A percentile compares a stretch with the other conserved stretches of the same genome.
These are phyloP conservation scores for Didymella sp. DNA, from an alignment of 2,329 filamentous ascomycete species.

Conservation along the genomic window DNA sequence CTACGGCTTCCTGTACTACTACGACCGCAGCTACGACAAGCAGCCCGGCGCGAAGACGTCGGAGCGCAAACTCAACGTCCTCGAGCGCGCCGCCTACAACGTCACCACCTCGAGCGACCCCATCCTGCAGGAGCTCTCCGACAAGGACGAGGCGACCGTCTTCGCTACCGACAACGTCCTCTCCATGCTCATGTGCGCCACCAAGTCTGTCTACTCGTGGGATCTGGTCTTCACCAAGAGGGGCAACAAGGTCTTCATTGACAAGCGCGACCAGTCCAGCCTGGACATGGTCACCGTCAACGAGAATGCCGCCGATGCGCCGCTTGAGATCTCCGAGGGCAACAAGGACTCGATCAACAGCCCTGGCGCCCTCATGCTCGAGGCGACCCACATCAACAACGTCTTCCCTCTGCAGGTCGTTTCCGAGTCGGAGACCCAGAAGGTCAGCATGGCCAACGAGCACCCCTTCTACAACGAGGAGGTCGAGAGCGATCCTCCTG, in stretches of 20 bases:
- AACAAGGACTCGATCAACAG: conserved; percentile 96
- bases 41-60: conserved; percentile 81
- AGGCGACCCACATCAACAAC: conserved; percentile 99
- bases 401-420: conserved; percentile 98
- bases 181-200: conserved; percentile 98
- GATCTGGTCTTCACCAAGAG: conserved; percentile 93
- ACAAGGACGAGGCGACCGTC: conserved; percentile 94
- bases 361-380: conserved; percentile 88
- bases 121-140: conserved; percentile 93
- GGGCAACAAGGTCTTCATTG: conserved; percentile 96
- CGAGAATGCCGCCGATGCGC: conserved; percentile 95
- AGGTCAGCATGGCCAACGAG: conserved; percentile 82
- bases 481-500: conserved; percentile 91
- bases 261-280: conserved; percentile 95
- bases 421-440: conserved; percentile 76
- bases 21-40: conserved; percentile 96
- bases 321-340: conserved; percentile 87
- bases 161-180: conserved; percentile 97
- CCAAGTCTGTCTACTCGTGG: conserved; percentile 97
- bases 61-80: conserved; percentile 83
- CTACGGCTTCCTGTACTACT: conserved; percentile 98
- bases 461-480: conserved; percentile 98
- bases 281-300: conserved; percentile 99
- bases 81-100: conserved; percentile 97
- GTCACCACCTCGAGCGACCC: conserved; percentile 96